These are phyloP conservation scores for Kodamaea jinghongensis DNA, from an alignment of 805 yeast genomes.

Conservation along the genomic window DNA sequence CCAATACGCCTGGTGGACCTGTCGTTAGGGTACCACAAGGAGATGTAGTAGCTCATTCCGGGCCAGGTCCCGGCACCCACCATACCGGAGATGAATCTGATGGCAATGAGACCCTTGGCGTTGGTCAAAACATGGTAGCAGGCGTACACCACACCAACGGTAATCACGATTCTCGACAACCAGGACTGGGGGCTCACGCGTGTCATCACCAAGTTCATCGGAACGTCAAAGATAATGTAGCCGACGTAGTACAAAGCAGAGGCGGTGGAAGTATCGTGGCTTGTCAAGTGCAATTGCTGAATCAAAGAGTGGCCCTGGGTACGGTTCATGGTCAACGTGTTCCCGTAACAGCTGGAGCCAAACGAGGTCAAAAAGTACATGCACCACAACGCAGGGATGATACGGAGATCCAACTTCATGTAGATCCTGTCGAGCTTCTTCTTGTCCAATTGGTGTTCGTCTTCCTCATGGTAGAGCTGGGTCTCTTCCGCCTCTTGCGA, in stretches of 20 bases:
- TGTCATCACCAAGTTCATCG: slow-evolving; percentile 85
- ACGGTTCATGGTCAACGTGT: slow-evolving; percentile 74
- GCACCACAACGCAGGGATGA: slow-evolving; percentile 81
- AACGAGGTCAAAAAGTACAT: slow-evolving; percentile 76
- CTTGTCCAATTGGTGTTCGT: too few species aligned
- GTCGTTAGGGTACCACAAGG: slow-evolving; percentile 82
- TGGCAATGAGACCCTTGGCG: slow-evolving; percentile 62
- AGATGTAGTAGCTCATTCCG: slow-evolving; percentile 78
- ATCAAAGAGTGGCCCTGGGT: slow-evolving; percentile 58
- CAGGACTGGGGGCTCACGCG: slow-evolving; percentile 78
- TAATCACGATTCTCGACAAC: slow-evolving; percentile 72
- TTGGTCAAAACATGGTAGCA: slow-evolving; percentile 63
- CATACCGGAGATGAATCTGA: slow-evolving; percentile 69
- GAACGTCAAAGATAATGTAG: slow-evolving; percentile 79
- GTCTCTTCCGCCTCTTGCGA: too few species aligned
- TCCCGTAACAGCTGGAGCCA: slow-evolving; percentile 75
- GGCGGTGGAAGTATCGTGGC: slow-evolving; percentile 67
- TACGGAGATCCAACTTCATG: slow-evolving; percentile 62
- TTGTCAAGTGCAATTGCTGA: slow-evolving; percentile 47
- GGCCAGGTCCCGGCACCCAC: slow-evolving; percentile 92
- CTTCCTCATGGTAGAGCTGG: too few species aligned
- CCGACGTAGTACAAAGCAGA: slow-evolving; percentile 85
- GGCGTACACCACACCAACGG: slow-evolving; percentile 74
- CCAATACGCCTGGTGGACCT: slow-evolving; percentile 79
- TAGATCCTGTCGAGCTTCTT: slow-evolving; percentile 52